phyloP scores from a whole-genome alignment of 2,329 filamentous ascomycete genomes.

The Phialemoniopsis sp. region DNA sequence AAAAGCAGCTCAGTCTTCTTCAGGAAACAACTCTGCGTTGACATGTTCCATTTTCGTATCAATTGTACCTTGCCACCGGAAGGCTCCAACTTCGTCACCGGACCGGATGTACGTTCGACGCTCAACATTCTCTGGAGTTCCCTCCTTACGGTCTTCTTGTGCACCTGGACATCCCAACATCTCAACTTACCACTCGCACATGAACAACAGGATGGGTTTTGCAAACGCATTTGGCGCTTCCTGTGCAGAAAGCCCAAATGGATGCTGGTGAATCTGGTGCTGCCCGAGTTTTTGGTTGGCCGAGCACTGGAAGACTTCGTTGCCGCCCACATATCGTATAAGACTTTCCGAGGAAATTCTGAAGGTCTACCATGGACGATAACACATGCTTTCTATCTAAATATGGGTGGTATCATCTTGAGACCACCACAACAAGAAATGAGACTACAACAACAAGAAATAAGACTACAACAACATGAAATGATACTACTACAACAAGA shows the following conservation, averaged over 20 bases:
- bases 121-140: slow-evolving; percentile 15
- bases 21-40: too few species aligned
- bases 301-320: slow-evolving; percentile 6
- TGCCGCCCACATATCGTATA: not conserved
- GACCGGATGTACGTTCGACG: slow-evolving; percentile 10
- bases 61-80: slow-evolving; percentile 8
- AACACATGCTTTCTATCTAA: slow-evolving; percentile 8
- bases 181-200: slow-evolving; percentile 29
- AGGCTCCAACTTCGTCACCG: slow-evolving; percentile 4
- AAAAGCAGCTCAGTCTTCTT: too few species aligned
- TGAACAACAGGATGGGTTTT: slow-evolving; percentile 32
- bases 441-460: not conserved
- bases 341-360: not conserved
- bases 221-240: not conserved
- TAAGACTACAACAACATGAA: not conserved
- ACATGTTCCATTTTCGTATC: too few species aligned
- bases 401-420: slow-evolving; percentile 9
- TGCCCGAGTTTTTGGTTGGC: slow-evolving; percentile 9
- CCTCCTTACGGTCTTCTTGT: slow-evolving; percentile 10
- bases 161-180: slow-evolving; percentile 13
- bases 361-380: slow-evolving; percentile 9
- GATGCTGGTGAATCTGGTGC: slow-evolving; percentile 10
- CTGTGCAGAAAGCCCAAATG: slow-evolving; percentile 4
- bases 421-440: not conserved
- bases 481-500: not conserved